Evolutionary conservation across 257 asterid genomes (phyloP).

Genomic region (Fraxinus americana): DNA sequence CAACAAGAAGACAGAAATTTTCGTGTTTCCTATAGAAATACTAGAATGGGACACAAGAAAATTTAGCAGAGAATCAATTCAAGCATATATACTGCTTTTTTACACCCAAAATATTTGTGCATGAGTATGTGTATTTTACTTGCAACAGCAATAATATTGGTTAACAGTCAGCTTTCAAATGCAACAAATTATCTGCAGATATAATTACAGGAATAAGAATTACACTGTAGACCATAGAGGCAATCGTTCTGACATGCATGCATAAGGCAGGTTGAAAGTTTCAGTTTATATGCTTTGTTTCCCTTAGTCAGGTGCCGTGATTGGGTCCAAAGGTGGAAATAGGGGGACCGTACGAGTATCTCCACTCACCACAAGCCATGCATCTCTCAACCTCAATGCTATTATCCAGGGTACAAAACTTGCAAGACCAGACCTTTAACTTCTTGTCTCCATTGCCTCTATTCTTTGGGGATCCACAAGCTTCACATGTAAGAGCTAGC

Average conservation of each 20-base stretch:
- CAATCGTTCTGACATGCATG: not conserved
- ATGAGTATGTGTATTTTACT: not conserved
- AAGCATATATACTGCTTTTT: not conserved
- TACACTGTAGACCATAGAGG: not conserved
- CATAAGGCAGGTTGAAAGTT: not conserved
- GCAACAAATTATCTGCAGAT: not conserved
- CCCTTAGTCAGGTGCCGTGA: slow-evolving; percentile 42
- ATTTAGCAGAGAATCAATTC: not conserved
- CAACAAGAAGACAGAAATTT: not conserved
- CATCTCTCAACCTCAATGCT: slow-evolving; percentile 52
- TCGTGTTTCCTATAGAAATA: not conserved
- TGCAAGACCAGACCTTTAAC: slow-evolving; percentile 68
- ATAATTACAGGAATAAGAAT: not conserved
- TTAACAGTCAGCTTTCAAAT: not conserved
- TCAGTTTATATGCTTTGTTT: slow-evolving; percentile 5
- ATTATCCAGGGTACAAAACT: slow-evolving; percentile 80
- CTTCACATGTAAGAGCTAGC: slow-evolving; percentile 59
- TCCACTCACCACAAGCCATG: slow-evolving; percentile 84
- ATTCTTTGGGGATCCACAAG: slow-evolving; percentile 57
- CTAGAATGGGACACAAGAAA: not conserved
- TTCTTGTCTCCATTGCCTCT: slow-evolving; percentile 32
- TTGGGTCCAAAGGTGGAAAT: slow-evolving; percentile 42
- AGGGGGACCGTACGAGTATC: slow-evolving; percentile 87
- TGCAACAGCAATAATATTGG: not conserved
- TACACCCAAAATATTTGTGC: not conserved